phyloP scores from a whole-genome alignment of 768 basidiomycete species.

The Lyophyllum atratum region DNA sequence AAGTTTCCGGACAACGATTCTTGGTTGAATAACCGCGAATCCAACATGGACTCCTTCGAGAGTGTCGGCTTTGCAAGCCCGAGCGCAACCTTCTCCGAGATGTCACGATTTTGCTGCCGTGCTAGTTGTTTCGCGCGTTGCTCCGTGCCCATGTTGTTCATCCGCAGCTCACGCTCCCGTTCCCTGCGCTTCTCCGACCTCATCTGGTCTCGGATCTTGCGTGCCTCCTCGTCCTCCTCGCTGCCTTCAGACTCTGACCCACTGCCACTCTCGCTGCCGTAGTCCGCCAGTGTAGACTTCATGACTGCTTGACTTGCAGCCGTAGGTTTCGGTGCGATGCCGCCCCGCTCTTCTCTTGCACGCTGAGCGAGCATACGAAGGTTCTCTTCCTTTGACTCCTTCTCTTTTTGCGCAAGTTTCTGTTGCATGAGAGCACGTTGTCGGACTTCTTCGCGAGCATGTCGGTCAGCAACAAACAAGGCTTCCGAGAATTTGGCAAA shows the following conservation, averaged over 20 bases:
- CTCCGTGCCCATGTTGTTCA: constrained; percentile 99
- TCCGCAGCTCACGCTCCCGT: constrained; percentile 95
- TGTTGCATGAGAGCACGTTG: constrained; percentile 98
- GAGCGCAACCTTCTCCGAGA: constrained; percentile 98
- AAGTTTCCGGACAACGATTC: constrained; percentile 82
- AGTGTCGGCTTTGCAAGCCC: constrained; percentile 96
- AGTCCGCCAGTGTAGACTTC: constrained; percentile 77
- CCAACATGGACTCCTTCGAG: constrained; percentile 97
- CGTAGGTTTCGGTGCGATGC: constrained; percentile 69
- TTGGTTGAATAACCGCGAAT: constrained; percentile 96
- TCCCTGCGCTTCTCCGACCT: constrained; percentile 90
- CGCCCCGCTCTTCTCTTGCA: constrained; percentile 91
- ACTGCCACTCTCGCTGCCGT: constrained; percentile 77
- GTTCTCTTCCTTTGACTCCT: constrained; percentile 95
- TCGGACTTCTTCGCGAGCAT: constrained; percentile 96
- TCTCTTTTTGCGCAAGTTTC: constrained; percentile 98
- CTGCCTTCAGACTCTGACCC: constrained; percentile 60
- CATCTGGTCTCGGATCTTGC: constrained; percentile 86
- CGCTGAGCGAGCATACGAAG: constrained; percentile 92
- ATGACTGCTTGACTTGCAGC: constrained; percentile 70
- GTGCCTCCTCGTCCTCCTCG: constrained; percentile 83
- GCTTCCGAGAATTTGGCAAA: constrained; percentile 99
- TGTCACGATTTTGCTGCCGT: constrained; percentile 96
- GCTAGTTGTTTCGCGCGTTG: constrained; percentile 95
- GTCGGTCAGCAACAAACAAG: constrained; percentile 92